Base-by-base conservation (phyloP, 345 rosid species). In the Anacardium occidentale region DNA sequence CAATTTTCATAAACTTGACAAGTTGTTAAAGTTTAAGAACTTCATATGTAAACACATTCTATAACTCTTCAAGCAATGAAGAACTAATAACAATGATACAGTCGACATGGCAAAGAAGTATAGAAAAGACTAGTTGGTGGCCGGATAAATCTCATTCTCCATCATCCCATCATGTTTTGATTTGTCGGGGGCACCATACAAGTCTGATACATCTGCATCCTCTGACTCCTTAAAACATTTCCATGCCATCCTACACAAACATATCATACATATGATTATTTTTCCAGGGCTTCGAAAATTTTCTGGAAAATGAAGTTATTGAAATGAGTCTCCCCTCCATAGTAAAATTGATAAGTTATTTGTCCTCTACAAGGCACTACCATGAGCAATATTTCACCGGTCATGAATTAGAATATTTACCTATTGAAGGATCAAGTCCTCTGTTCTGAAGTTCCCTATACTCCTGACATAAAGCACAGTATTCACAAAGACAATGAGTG, bases 341-440 rank as follows among this genome's bases (percentile, higher is more conserved):
- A 2, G 0, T 48, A 2, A 48, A 48, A 29, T 29, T 29, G 32
- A 29, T 29, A 29, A 3, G 32, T 29, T 29, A 29, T 29, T 1
- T 29, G 32, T 29, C 53, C 2, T 18, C 14, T 13, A 50, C 18
- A 50, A 13, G 53, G 15, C 53, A 50, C 53, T 50, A 15, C 18
- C 53, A 50, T 13, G n/a, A 50, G 3, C 53, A 15, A 50, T 18
- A 12, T 13, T 50, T 15, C 18, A 2, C 53, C 4, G 15, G 7
- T 50, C n/a, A 50, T 50, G 17, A 50, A 3, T 18, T 17, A 50
- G n/a, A 50, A 15, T 50, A 50, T 15, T n/a, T 32, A 47, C 77
- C 80, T 47, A 73, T 66, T 9, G 80, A 62, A 64, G 75, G 71
- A 29, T 73, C 77, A 54, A 62, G 45, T 10, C 68, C 70, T 26